Evolutionary conservation across 2,329 filamentous ascomycete genomes (phyloP), one percentile per base, ranked within the genome.

Genomic region (Nemania abortiva): DNA sequence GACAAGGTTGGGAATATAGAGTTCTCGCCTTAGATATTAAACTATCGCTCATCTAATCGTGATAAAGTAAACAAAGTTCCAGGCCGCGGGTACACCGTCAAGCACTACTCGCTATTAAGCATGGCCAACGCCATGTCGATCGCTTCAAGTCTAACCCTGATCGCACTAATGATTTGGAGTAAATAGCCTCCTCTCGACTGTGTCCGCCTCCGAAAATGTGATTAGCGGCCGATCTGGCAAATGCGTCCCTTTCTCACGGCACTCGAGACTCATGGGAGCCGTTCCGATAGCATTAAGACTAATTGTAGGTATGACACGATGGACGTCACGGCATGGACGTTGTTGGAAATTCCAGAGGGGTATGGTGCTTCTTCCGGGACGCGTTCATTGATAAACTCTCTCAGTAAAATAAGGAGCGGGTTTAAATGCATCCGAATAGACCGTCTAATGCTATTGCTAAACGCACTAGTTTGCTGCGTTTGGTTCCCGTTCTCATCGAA

Each of bases 11-110:
- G 54, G 37, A 49, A 50, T 50, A 29, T 29, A 61, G 31, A 27
- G 18, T 57, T 55, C 42, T 42, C 54, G 63, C 54, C 63, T 63
- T 60, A 31, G 65, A 65, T 56, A 63, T 20, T 42, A 56, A 60
- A 37, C 20, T 58, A 39, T 18, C 9, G 15, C 58, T n/a, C 47
- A 31, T 63, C 27, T 50, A 11, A 10, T 45, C 29, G 31, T 37
- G 39, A 29, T 50, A 22, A 57, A 15, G 31, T 13, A 22, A 37
- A 63, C 20, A 6, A 58, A n/a, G 22, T 24, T 34, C 50, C 31
- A 29, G 31, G 15, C 15, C 22, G 13, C 24, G 20, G 22, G 13
- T 37, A 7, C 42, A 18, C 15, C 50, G 15, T 18, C 22, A 15
- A 29, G 10, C 58, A 39, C 42, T n/a, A 52, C 50, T 57, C 45